Evolutionary conservation across 345 rosid genomes (phyloP), one percentile per base, ranked within the genome.

Genomic region (Arabis hirsuta): DNA sequence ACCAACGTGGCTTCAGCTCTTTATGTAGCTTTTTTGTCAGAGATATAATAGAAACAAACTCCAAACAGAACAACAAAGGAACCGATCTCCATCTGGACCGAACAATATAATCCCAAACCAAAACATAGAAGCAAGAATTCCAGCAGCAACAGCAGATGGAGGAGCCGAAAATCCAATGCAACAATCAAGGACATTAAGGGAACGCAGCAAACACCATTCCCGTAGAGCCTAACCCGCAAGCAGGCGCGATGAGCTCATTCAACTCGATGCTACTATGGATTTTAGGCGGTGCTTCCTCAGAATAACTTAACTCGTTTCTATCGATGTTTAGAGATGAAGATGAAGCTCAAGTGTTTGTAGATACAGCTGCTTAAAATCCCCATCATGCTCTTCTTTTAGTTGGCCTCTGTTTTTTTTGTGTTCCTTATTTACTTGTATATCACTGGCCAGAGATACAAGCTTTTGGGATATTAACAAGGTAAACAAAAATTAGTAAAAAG

Each of bases 251-350:
- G 96, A 95, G 84, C 84, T 88, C 98, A 0, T 82, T 96, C 38
- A 88, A 90, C 42, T 96, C 99, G 9, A 70, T 96, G 72, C 70
- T 96, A 79, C 74, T 96, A 57, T 88, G 97, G 97, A 92, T 96
- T 73, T 69, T 96, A 75, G 98, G 99, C 19, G 99, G 98, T 64
- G 98, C 98, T 55, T 90, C 99, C 12, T 83, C 87, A 2, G 95
- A 96, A 80, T 90, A 97, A 42, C 73, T 88, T 34, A 96, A 84
- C 85, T 86, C 98, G 1, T 83, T 96, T 60, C 81, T 88, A 43
- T 92, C 98, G 6, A 91, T 92, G 81, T 96, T 96, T 71, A 88
- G 96, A 81, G 99, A 90, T 46, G 97, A 85, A 77, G 89, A 88
- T 27, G 96, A 81, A 71, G 88, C 74, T 42, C 86, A 82, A 64